Conservation (phyloP, 2,329 filamentous ascomycete genomes). For the Lasiodiplodia citricola region DNA sequence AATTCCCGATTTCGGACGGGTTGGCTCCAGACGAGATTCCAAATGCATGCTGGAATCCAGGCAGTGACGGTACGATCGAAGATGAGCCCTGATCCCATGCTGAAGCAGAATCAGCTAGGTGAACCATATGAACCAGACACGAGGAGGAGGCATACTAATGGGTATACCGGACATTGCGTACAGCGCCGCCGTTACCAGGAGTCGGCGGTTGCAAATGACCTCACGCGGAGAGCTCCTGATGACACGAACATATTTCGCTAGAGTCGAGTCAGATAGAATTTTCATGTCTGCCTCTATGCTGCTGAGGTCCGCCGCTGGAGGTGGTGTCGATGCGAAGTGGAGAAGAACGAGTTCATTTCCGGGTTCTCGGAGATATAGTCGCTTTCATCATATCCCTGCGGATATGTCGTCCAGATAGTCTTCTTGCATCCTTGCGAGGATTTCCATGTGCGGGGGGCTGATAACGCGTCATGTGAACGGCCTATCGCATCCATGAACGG, state of each 20-base stretch:
- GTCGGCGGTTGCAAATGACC: constrained; percentile 29
- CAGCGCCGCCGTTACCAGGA: constrained; percentile 30
- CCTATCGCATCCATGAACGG: not conserved
- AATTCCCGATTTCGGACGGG: constrained; percentile 39
- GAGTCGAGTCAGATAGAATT: constrained; percentile 28
- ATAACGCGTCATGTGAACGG: not conserved
- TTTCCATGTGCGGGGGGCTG: not conserved
- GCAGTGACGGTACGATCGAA: constrained; percentile 40
- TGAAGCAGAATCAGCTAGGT: constrained; percentile 21
- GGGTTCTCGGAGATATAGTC: not conserved
- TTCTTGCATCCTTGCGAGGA: not conserved
- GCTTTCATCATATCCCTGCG: not conserved
- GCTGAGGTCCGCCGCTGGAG: not conserved
- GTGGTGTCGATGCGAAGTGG: not conserved
- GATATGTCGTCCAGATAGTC: not conserved
- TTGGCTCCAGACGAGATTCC: constrained; percentile 39
- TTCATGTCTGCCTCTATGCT: constrained; percentile 10
- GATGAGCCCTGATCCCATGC: constrained; percentile 44
- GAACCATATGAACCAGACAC: not conserved
- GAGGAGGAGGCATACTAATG: constrained; percentile 26
- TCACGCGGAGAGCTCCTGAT: constrained; percentile 28
- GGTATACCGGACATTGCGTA: constrained; percentile 31
- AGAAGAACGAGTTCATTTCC: not conserved
- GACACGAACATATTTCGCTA: constrained; percentile 29
- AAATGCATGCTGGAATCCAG: constrained; percentile 45